Conservation (phyloP, 495 filamentous ascomycete genomes). For the Alectoria sarmentosa region DNA sequence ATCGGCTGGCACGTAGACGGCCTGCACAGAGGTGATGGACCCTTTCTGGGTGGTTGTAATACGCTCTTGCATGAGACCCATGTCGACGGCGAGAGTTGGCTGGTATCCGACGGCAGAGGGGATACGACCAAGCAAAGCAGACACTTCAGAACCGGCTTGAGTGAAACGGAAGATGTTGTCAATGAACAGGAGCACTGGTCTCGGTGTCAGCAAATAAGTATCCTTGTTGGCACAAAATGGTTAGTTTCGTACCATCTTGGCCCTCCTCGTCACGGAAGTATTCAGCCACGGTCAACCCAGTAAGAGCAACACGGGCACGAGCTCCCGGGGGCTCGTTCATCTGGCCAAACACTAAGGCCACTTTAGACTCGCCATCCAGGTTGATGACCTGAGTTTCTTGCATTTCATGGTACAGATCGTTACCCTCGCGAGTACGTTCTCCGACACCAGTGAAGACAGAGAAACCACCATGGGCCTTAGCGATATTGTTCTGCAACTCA, state of each 20-base stretch:
- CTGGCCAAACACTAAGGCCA: slow-evolving; percentile 98
- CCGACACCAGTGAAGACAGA: slow-evolving; percentile 99
- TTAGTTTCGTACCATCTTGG: slow-evolving; percentile 63
- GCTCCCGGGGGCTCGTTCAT: slow-evolving; percentile 99
- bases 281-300: slow-evolving; percentile 82
- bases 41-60: slow-evolving; percentile 99
- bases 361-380: slow-evolving; percentile 98
- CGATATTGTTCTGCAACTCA: slow-evolving; percentile 85
- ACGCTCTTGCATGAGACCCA: slow-evolving; percentile 99
- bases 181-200: slow-evolving; percentile 88
- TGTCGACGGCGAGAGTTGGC: slow-evolving; percentile 98
- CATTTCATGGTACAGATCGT: slow-evolving; percentile 99
- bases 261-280: slow-evolving; percentile 98
- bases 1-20: slow-evolving; percentile 99
- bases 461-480: slow-evolving; percentile 99
- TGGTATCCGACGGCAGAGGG: slow-evolving; percentile 99
- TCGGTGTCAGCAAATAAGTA: slow-evolving; percentile 22
- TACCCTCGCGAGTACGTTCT: slow-evolving; percentile 99
- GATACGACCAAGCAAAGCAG: slow-evolving; percentile 98
- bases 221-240: background rate
- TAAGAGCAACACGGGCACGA: slow-evolving; percentile 99
- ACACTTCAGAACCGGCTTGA: slow-evolving; percentile 99
- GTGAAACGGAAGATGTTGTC: slow-evolving; percentile 99
- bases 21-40: slow-evolving; percentile 99
- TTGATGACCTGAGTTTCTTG: slow-evolving; percentile 99